These are phyloP conservation scores for Ganoderma sp. DNA, from an alignment of 1,284 basidiomycete genomes.

Conservation along the genomic window DNA sequence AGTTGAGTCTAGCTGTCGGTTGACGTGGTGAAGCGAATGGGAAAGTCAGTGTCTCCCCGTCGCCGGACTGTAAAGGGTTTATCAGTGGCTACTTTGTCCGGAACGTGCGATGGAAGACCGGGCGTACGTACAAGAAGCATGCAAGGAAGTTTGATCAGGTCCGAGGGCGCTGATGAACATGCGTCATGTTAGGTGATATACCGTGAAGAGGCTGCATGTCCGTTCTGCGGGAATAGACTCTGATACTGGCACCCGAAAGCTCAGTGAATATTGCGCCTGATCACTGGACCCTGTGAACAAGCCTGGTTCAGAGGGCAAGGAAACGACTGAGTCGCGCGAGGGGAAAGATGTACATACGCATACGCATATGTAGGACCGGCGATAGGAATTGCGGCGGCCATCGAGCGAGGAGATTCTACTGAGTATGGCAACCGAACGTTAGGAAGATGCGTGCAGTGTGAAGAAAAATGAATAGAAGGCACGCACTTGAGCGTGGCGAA, in stretches of 20 bases:
- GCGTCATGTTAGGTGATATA: not conserved
- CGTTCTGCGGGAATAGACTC: not conserved
- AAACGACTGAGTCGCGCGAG: not conserved
- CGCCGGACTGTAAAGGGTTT: not conserved
- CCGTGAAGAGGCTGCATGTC: not conserved
- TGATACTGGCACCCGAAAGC: not conserved
- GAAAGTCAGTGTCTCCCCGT: not conserved
- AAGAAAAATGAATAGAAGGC: not conserved
- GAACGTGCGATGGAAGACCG: not conserved
- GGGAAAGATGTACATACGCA: not conserved
- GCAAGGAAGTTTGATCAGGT: not conserved
- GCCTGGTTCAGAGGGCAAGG: not conserved
- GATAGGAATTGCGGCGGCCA: not conserved
- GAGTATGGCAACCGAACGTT: not conserved
- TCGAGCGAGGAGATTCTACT: not conserved
- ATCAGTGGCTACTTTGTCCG: not conserved
- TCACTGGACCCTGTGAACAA: not conserved
- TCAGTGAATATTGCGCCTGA: not conserved
- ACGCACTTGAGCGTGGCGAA: not conserved
- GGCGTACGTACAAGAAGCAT: slow-evolving; percentile 10
- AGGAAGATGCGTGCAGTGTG: not conserved
- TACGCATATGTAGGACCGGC: not conserved
- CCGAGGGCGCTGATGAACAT: slow-evolving; percentile 2
- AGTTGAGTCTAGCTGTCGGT: not conserved
- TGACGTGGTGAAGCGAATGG: not conserved